Conservation (phyloP, 2,329 filamentous ascomycete species). For the Ascochyta rabiei region DNA sequence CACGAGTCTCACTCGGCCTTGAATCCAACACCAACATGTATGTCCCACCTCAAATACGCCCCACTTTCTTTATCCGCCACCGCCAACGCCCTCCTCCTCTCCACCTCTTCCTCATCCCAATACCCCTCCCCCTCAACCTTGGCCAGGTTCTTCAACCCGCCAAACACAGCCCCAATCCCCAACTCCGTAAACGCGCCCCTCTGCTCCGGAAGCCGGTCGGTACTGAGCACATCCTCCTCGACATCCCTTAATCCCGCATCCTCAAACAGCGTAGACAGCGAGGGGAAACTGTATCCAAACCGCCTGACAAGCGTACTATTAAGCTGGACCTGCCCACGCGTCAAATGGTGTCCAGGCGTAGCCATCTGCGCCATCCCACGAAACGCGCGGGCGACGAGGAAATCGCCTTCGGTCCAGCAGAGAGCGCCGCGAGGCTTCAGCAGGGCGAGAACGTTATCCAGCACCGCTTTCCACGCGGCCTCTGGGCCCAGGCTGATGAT, state of each 20-base stretch:
- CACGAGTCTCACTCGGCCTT: slow-evolving; percentile 6
- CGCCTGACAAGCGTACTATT: slow-evolving; percentile 27
- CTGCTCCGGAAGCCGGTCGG: slow-evolving; percentile 32
- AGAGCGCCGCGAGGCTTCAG: slow-evolving; percentile 40
- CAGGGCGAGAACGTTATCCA: slow-evolving; percentile 31
- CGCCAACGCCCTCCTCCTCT: slow-evolving; percentile 22
- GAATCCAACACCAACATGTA: slow-evolving; percentile 36
- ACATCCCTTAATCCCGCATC: slow-evolving; percentile 26
- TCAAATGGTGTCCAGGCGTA: slow-evolving; percentile 28
- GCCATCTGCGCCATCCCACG: slow-evolving; percentile 15
- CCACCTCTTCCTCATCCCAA: slow-evolving; percentile 31
- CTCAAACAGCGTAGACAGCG: slow-evolving; percentile 22
- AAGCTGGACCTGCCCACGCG: slow-evolving; percentile 26
- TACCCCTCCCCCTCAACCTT: slow-evolving; percentile 26
- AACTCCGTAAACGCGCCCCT: slow-evolving; percentile 37
- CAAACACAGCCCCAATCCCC: slow-evolving; percentile 35
- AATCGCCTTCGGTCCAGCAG: slow-evolving; percentile 40
- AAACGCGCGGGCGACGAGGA: slow-evolving; percentile 31
- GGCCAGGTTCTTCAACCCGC: slow-evolving; percentile 34
- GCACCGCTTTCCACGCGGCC: slow-evolving; percentile 29
- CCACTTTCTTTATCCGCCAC: slow-evolving; percentile 31
- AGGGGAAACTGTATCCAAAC: slow-evolving; percentile 35
- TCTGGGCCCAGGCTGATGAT: slow-evolving; percentile 34
- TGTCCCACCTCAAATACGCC: slow-evolving; percentile 40
- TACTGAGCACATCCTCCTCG: slow-evolving; percentile 35